phyloP scores from a whole-genome alignment of 352 stramenopile genomes.

The Globisporangium recalcitrans region DNA sequence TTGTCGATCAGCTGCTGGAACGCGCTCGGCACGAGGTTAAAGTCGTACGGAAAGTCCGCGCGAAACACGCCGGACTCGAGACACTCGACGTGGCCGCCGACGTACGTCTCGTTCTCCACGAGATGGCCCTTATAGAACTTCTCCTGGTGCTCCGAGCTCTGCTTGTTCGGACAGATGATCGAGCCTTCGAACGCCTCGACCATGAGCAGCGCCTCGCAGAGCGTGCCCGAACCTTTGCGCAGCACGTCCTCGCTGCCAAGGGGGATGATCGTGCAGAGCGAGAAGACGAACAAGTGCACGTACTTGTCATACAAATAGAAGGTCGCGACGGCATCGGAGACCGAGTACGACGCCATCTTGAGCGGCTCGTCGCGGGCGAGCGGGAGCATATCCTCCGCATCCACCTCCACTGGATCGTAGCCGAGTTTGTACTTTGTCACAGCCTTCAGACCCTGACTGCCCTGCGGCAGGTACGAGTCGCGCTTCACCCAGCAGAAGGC shows the following conservation, averaged over 20 bases:
- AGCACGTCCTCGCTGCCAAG: constrained; percentile 98
- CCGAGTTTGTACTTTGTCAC: constrained; percentile 99
- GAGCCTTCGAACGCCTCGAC: constrained; percentile 94
- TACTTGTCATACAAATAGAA: constrained; percentile 99
- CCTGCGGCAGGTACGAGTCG: constrained; percentile 98
- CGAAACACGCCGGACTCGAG: constrained; percentile 98
- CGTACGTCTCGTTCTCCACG: constrained; percentile 98
- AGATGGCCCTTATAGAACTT: constrained; percentile 92
- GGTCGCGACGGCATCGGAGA: constrained; percentile 99
- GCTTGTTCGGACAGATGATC: constrained; percentile 99
- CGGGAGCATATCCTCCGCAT: constrained; percentile 98
- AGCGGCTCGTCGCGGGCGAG: constrained; percentile 92
- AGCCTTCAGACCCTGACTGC: constrained; percentile 97
- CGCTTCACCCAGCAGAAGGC: constrained; percentile 99
- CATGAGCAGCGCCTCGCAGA: constrained; percentile 99
- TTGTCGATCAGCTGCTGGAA: constrained; percentile 96
- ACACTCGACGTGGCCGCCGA: constrained; percentile 99
- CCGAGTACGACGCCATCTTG: constrained; percentile 99
- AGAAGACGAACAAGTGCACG: constrained; percentile 99
- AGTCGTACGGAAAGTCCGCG: constrained; percentile 96
- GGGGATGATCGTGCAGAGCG: constrained; percentile 98
- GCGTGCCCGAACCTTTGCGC: constrained; percentile 92
- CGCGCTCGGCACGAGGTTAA: constrained; percentile 91
- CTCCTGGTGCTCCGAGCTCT: constrained; percentile 75
- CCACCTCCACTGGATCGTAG: constrained; percentile 97